Evolutionary conservation across 768 basidiomycete species (phyloP), one percentile per base, ranked within the genome.

Genomic region (Cubamyces sp.): DNA sequence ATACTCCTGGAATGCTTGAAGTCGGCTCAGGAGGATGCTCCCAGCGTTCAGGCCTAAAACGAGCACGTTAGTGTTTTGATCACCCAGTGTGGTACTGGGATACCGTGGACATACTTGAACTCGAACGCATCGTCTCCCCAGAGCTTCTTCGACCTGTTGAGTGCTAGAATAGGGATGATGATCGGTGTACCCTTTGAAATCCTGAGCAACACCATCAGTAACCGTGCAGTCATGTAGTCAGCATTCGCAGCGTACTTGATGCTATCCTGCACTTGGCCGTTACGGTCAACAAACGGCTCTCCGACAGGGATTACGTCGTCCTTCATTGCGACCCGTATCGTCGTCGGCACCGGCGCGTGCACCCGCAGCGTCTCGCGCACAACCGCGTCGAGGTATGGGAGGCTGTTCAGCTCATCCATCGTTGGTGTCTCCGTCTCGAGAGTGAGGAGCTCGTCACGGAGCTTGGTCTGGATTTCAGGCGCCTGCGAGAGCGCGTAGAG

Each of bases 311-410:
- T 81, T 52, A 79, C 74, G 50, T 86, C 86, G 61, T 75, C 78
- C 59, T 65, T 43, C 15, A 51, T 76, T 64, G 54, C 77, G 68
- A 80, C 77, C 1, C 88, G 78, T 73, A 84, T 80, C 0, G 79
- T 81, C 14, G 65, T 64, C 0, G 80, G 72, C 2, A 87, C 81
- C 0, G 86, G 85, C 0, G 85, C 59, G 64, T 88, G 77, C 0
- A 86, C 49, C 0, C 88, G 80, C 60, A 89, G 70, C 0, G 80
- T 82, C 72, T 89, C 88, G 5, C 82, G 79, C 3, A 87, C 76
- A 8, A 88, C 81, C 16, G 75, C 76, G 62, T 90, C 90, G n/a
- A 92, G 82, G 67, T 88, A 90, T 0, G 86, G 81, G 3, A 93
- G 75, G 0, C 80, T 75, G 57, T 82, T 81, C 1, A 92, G 79